Percentiles rank a stretch among this genome's conserved stretches.
Evolutionary conservation across 2,329 filamentous ascomycete species (phyloP).

Genomic region (Madurella fahalii): DNA sequence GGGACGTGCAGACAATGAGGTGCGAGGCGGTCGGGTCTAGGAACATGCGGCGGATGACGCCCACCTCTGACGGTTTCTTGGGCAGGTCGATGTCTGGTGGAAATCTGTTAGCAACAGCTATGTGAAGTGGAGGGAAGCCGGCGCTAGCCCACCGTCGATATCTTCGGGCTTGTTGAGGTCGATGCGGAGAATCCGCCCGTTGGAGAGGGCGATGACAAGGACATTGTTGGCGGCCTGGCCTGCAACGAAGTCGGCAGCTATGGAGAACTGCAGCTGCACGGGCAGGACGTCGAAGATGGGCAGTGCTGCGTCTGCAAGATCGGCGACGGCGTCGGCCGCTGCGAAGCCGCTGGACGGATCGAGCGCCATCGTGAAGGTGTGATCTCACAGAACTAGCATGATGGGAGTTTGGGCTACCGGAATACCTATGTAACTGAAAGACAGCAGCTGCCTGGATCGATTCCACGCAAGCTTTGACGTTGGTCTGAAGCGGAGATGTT

Average conservation of each 20-base stretch:
- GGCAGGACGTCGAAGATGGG: constrained; percentile 94
- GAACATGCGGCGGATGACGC: constrained; percentile 92
- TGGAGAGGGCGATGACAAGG: constrained; percentile 84
- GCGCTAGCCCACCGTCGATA: constrained; percentile 68
- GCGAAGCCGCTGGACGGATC: constrained; percentile 69
- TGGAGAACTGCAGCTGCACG: constrained; percentile 89
- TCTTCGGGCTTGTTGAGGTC: constrained; percentile 91
- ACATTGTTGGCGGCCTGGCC: constrained; percentile 98
- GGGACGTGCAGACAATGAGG: constrained; percentile 82
- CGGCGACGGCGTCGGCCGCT: constrained; percentile 57
- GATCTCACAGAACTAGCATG: constrained; percentile 17
- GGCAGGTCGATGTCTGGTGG: constrained; percentile 86
- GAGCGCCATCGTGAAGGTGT: constrained; percentile 57
- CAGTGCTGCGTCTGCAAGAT: constrained; percentile 51
- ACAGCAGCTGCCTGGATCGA: too few species aligned
- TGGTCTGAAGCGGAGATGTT: background rate
- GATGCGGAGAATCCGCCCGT: constrained; percentile 87
- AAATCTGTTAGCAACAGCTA: background rate
- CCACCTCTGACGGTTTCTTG: constrained; percentile 85
- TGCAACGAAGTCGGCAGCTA: constrained; percentile 92
- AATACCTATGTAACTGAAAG: background rate
- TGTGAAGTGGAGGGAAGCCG: background rate
- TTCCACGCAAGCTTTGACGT: background rate
- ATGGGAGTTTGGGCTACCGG: background rate
- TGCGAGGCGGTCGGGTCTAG: constrained; percentile 96